Evolutionary conservation across 2,329 filamentous ascomycete species (phyloP).

Genomic region (Hypocreales sp.): DNA sequence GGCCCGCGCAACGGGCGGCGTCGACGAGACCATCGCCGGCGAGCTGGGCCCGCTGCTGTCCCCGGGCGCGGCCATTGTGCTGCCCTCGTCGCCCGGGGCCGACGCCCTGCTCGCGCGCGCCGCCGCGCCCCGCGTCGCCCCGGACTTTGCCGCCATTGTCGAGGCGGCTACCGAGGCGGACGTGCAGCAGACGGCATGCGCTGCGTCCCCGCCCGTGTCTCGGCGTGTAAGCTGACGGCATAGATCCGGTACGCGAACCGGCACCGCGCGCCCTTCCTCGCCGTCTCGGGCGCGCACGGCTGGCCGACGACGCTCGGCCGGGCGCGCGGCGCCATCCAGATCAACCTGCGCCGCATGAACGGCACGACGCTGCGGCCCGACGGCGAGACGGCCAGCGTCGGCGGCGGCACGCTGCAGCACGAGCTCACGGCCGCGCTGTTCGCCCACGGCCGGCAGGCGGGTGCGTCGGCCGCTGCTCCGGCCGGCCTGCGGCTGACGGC

Average conservation of each 20-base stretch:
- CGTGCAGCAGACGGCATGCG: conserved; percentile 2
- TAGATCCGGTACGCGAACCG: conserved; percentile 7
- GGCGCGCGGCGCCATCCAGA: conserved; percentile 3
- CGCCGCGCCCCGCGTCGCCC: conserved; percentile 1
- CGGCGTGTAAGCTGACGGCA: too few species aligned
- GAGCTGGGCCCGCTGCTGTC: conserved; percentile 1
- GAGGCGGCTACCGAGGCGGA: neutral
- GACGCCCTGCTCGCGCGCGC: neutral
- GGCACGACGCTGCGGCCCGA: conserved; percentile 1
- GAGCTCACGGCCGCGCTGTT: conserved; percentile 3
- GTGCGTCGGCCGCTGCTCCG: too few species aligned
- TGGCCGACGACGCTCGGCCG: conserved; percentile 2
- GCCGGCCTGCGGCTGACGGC: too few species aligned
- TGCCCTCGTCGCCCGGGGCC: neutral
- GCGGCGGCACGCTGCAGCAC: conserved; percentile 4
- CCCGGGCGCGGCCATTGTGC: neutral
- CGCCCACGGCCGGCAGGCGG: conserved; percentile 2
- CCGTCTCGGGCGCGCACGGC: conserved; percentile 5
- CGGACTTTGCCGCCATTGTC: neutral
- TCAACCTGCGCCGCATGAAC: conserved; percentile 6
- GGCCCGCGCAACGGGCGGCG: neutral
- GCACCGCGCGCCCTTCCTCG: conserved; percentile 4
- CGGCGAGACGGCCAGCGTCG: conserved; percentile 2
- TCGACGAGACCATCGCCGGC: conserved; percentile 1
- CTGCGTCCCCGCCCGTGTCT: too few species aligned